Conservation (phyloP, 2,329 filamentous ascomycete species). For the Sodiomyces alkalinus region DNA sequence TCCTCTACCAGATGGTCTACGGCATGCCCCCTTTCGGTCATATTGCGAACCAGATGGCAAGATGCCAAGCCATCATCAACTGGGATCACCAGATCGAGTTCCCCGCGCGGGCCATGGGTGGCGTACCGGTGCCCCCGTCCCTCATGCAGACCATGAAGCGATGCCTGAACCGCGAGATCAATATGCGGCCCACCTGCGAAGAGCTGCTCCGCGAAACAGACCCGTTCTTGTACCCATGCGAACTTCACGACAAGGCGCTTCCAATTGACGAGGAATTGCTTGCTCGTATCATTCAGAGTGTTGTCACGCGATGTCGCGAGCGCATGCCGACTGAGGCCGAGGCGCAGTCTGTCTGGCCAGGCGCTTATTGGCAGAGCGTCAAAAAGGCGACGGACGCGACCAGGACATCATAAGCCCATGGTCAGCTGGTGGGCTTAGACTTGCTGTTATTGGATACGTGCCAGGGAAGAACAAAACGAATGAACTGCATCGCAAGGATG, state of each 20-base stretch:
- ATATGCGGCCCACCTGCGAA: conserved; percentile 46
- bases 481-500: no score
- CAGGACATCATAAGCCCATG: conserved; percentile 9
- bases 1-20: conserved; percentile 96
- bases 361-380: conserved; percentile 46
- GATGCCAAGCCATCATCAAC: conserved; percentile 77
- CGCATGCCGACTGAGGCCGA: conserved; percentile 44
- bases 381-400: conserved; percentile 29
- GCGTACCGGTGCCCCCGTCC: conserved; percentile 39
- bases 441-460: conserved; percentile 6
- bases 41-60: conserved; percentile 72
- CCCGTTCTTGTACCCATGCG: conserved; percentile 48
- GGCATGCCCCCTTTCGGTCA: conserved; percentile 92
- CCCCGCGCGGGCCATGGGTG: conserved; percentile 53
- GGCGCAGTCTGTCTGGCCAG: conserved; percentile 38
- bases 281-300: conserved; percentile 45
- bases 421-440: not conserved
- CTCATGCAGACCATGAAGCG: conserved; percentile 46
- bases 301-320: conserved; percentile 42
- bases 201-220: conserved; percentile 45
- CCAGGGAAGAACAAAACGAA: conserved; percentile 1
- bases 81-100: conserved; percentile 60
- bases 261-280: conserved; percentile 49
- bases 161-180: conserved; percentile 47
- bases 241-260: conserved; percentile 36